These are phyloP conservation scores for Coniochaeta ligniaria DNA, from an alignment of 2,329 filamentous ascomycete genomes.

Conservation along the genomic window DNA sequence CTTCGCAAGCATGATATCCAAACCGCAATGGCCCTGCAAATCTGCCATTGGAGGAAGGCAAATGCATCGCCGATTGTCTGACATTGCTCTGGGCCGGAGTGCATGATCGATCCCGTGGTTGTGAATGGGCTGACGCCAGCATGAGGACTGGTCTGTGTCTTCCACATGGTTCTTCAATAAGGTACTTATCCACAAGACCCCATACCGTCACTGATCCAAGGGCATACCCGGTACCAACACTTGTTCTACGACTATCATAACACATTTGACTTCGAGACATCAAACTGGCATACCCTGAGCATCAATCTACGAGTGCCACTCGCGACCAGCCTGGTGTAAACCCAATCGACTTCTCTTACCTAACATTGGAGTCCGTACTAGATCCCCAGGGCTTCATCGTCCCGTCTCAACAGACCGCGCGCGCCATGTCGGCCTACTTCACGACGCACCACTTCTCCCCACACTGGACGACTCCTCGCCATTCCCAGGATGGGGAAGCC, in stretches of 20 bases:
- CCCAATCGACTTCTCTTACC: not conserved
- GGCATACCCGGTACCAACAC: not conserved
- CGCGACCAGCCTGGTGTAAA: not conserved
- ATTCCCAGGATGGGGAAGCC: not conserved
- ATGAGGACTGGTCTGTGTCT: not conserved
- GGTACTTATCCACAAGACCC: not conserved
- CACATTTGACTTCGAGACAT: not conserved
- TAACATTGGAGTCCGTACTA: not conserved
- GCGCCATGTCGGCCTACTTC: conserved; percentile 6
- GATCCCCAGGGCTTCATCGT: not conserved
- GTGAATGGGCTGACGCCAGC: not conserved
- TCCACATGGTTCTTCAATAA: not conserved
- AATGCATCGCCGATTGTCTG: not conserved
- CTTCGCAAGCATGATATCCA: not conserved
- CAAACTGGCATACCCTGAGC: not conserved
- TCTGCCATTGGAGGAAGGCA: not conserved
- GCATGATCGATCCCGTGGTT: not conserved
- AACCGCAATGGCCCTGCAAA: not conserved
- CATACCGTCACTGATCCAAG: not conserved
- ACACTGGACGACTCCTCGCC: not conserved
- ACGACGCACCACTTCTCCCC: conserved; percentile 6
- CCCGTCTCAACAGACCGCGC: not conserved
- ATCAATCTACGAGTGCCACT: not conserved
- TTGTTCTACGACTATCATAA: too few relatives aligned
- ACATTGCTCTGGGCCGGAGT: not conserved